Evolutionary conservation across 129 eudicot species (phyloP).

Genomic region (carrot (Daucus carota)): DNA sequence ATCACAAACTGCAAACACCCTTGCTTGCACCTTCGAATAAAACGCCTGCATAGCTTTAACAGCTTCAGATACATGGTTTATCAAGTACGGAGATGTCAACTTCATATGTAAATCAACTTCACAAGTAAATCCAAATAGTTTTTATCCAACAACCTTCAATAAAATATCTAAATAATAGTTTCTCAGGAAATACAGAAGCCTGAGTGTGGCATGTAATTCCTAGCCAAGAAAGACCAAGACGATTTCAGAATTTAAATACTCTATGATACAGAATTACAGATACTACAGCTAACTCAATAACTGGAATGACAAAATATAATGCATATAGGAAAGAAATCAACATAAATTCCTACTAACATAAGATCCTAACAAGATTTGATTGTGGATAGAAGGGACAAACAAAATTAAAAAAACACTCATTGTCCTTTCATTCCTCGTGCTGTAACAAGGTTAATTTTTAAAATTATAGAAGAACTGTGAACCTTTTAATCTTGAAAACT

Average conservation of each 20-base stretch:
- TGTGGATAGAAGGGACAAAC: neutral
- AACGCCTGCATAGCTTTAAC: slow-evolving; percentile 61
- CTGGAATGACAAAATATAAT: neutral
- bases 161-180: neutral
- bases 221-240: neutral
- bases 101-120: neutral
- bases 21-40: slow-evolving; percentile 91
- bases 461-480: neutral
- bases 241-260: neutral
- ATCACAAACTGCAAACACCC: slow-evolving; percentile 96
- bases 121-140: neutral
- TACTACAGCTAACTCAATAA: neutral
- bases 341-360: neutral
- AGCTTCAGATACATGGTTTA: slow-evolving; percentile 8
- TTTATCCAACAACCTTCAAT: neutral
- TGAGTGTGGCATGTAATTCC: neutral
- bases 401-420: neutral
- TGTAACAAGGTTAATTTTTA: neutral
- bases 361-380: neutral
- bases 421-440: neutral
- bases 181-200: neutral
- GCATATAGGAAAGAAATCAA: neutral
- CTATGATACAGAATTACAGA: neutral
- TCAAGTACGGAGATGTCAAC: neutral
- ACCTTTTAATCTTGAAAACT: neutral